phyloP scores from a whole-genome alignment of 371 early-diverging fungal species.

The Rhizomucor miehei region DNA sequence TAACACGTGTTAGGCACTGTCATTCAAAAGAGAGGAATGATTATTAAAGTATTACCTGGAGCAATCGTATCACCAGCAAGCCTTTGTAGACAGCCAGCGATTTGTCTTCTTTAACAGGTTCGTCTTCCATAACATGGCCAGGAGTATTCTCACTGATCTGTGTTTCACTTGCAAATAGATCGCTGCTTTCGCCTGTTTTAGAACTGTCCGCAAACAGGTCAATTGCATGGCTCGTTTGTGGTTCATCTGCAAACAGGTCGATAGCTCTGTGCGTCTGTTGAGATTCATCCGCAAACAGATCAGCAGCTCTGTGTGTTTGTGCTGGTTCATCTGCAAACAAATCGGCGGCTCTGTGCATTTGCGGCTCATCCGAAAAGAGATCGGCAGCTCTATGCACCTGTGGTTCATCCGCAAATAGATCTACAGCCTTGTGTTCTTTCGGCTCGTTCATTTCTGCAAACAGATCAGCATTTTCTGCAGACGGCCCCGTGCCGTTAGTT shows the following conservation, averaged over 20 bases:
- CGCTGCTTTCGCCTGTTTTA: constrained; percentile 3
- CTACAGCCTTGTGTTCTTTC: constrained; percentile 10
- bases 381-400: constrained; percentile 9
- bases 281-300: constrained; percentile 5
- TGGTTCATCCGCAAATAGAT: constrained; percentile 21
- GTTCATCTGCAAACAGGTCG: constrained; percentile 22
- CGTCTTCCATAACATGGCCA: neutral
- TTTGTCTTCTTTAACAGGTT: constrained; percentile 7
- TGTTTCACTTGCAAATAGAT: constrained; percentile 17
- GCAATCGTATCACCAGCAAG: constrained; percentile 33
- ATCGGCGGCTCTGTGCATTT: constrained; percentile 7
- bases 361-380: constrained; percentile 19
- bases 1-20: constrained; percentile 5
- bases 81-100: constrained; percentile 35
- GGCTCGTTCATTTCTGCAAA: constrained; percentile 22
- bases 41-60: constrained; percentile 32
- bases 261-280: constrained; percentile 1
- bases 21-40: neutral
- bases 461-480: constrained; percentile 12
- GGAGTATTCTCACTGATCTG: constrained; percentile 1
- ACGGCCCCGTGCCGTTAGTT: neutral
- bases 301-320: constrained; percentile 3
- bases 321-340: constrained; percentile 17
- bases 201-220: constrained; percentile 18
- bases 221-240: constrained; percentile 3